Base-by-base conservation (phyloP, 2,329 filamentous ascomycete species). In the Drechslerella dactyloides region DNA sequence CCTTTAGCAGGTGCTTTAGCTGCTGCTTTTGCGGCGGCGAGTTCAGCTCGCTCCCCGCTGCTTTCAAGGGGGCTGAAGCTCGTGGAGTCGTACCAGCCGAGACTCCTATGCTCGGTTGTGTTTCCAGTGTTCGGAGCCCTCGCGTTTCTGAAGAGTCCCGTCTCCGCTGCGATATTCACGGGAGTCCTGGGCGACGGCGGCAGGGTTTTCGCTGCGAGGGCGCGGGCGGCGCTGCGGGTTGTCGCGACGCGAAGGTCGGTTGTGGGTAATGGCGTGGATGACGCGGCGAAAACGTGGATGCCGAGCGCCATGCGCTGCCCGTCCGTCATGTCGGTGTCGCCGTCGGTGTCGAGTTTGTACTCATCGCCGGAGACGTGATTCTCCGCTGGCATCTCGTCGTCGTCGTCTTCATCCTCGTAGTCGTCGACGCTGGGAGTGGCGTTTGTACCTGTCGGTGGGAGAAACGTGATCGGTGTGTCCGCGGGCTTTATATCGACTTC, bases 61-160 rank as follows among this genome's bases (percentile, higher is more conserved):
- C 58, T 52, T 19, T 64, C 48, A 27, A 70, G 51, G 0, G 66
- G 54, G 46, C 66, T 70, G 17, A 70, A 70, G 24, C 59, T 64
- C 2, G 37, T 64, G 13, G 66, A 70, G 59, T 70, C 54, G 44
- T 70, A 70, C 66, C 66, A 70, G 3, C 46, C 60, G 19, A 52
- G 48, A 2, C 7, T 55, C 11, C 66, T 53, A 52, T 64, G 66
- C 46, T 21, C 23, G 1, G 53, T 33, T 2, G 55, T 60, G 17
- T 19, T 57, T 17, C 35, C 56, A 7, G 33, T 50, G n/a, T 46
- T 46, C 30, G n/a, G n/a, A n/a, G n/a, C n/a, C n/a, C 40, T 40
- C n/a, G n/a, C 21, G 5, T 54, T 24, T 10, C 21, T 50, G 21
- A 35, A 44, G 6, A 64, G 44, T 5, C 27, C 40, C n/a, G 24